Evolutionary conservation across 352 stramenopile genomes (phyloP), one percentile per base, ranked within the genome.

Genomic region (Globisporangium abappressorium): DNA sequence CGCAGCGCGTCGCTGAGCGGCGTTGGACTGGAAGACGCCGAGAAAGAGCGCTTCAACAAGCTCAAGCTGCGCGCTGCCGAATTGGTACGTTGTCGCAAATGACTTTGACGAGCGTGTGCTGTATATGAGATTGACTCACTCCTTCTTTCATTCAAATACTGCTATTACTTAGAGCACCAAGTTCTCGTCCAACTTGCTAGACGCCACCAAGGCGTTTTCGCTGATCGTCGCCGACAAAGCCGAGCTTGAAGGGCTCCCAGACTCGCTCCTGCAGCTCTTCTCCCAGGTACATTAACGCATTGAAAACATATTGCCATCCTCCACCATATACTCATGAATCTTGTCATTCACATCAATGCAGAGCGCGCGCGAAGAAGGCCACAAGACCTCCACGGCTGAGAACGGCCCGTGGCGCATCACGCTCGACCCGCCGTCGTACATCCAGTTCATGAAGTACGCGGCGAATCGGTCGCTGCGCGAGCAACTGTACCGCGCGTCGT

Each of bases 111-210:
- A 26, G 24, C 24, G 1, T 26, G 24, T 26, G 24, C 24, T 26
- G 24, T 1, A 26, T 26, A 2, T 26, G 24, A 26, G 24, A 26
- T 26, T 26, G 24, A 26, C 24, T 57, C 26, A 41, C 24, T 47
- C 18, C 20, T 47, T 47, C 41, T n/a, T 47, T 15, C 36, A 14
- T 18, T 3, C 2, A 18, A 43, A 18, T 3, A 4, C 11, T 41
- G 36, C 9, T 55, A n/a, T 58, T 71, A 12, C 28, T 14, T 51
- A 94, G 87, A 96, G 84, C 38, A 99, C 92, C 43, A 97, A 95
- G 57, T 99, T 99, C 65, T 92, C 84, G 46, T 99, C 98, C 70
- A 99, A 99, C 77, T 80, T 99, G 41, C 84, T 99, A 43, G 97
- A 99, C 74, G 91, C 93, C 1, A 99, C 97, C 28, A 99, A 99